Evolutionary conservation across 768 basidiomycete genomes (phyloP).

Genomic region (Termitomyces eurrhizus): DNA sequence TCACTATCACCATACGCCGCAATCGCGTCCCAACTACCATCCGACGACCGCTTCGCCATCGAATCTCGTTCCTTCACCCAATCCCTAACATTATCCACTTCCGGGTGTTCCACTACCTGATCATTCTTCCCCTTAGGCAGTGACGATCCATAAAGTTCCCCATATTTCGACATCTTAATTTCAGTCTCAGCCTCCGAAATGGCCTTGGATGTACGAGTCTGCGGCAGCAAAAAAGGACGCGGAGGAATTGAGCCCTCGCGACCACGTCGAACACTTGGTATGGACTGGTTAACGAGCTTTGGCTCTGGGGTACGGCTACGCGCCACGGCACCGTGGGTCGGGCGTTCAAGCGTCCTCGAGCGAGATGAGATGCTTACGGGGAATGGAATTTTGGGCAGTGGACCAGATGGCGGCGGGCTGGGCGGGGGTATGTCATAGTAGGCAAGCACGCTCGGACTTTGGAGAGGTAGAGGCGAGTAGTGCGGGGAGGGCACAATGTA

Average conservation of each 20-base stretch:
- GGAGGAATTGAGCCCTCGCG: slow-evolving; percentile 49
- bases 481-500: slow-evolving; percentile 31
- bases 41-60: slow-evolving; percentile 11
- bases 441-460: slow-evolving; percentile 37
- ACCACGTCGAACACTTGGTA: slow-evolving; percentile 35
- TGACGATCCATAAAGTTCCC: slow-evolving; percentile 27
- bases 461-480: slow-evolving; percentile 16
- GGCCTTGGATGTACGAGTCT: slow-evolving; percentile 17
- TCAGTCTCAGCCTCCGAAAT: slow-evolving; percentile 23
- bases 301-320: slow-evolving; percentile 13
- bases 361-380: slow-evolving; percentile 5
- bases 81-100: slow-evolving; percentile 5
- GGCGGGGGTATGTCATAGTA: slow-evolving; percentile 50
- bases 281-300: slow-evolving; percentile 10
- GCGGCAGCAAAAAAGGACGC: slow-evolving; percentile 32
- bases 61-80: slow-evolving; percentile 6
- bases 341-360: slow-evolving; percentile 5
- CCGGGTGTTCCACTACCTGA: slow-evolving; percentile 7
- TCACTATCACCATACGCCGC: slow-evolving; percentile 20
- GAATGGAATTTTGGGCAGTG: slow-evolving; percentile 35
- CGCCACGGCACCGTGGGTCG: slow-evolving; percentile 2
- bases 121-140: slow-evolving; percentile 4
- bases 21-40: slow-evolving; percentile 21
- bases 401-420: slow-evolving; percentile 44
- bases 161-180: slow-evolving; percentile 26